Base-by-base conservation (phyloP, 1,139 yeast species). In the Geotrichum fermentans region DNA sequence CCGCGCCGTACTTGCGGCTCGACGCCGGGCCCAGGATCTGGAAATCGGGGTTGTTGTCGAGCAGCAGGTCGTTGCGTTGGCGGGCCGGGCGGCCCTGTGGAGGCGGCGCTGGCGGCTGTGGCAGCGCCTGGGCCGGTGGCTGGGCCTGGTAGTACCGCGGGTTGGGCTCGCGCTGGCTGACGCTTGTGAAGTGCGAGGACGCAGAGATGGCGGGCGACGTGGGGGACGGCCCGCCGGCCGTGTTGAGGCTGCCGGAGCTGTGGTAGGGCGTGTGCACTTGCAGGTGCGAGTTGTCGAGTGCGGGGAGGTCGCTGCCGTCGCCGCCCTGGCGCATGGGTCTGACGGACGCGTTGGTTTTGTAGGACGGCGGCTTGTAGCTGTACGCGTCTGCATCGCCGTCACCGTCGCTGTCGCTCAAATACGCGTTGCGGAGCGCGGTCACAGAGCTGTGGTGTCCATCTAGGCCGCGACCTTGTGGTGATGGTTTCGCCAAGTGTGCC, bases 141-240 rank as follows among this genome's bases (percentile, higher is more conserved):
- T 37, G 45, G 24, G 18, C 34, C 29, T 20, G 46, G 22, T 21
- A 21, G 35, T 37, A 47, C 14, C 29, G 24, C 14, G 87, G 85
- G 60, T 84, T 83, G n/a, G 79, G 73, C 6, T 82, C 88, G 60
- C 94, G 70, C 66, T 85, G 94, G 10, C 92, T 82, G 3, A 85
- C 86, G 47, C 89, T 81, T 0, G 95, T 86, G 62, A 83, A 83
- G 59, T 82, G 83, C 0, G 94, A 84, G 26, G 61, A 52, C 16
- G 61, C 55, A 3, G 69, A 67, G n/a, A 60, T 61, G 32, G 63
- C 59, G 1, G 67, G 60, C 45, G 65, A 61, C 3, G 61, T 57
- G 5, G 66, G 37, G 14, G 46, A 10, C 11, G n/a, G 51, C 16
- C 21, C 52, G 46, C 29, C 53, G 28, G 28, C 8, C 8, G 6